These are phyloP conservation scores for Neltuma alba DNA, from an alignment of 306 rosid genomes.

Conservation along the genomic window DNA sequence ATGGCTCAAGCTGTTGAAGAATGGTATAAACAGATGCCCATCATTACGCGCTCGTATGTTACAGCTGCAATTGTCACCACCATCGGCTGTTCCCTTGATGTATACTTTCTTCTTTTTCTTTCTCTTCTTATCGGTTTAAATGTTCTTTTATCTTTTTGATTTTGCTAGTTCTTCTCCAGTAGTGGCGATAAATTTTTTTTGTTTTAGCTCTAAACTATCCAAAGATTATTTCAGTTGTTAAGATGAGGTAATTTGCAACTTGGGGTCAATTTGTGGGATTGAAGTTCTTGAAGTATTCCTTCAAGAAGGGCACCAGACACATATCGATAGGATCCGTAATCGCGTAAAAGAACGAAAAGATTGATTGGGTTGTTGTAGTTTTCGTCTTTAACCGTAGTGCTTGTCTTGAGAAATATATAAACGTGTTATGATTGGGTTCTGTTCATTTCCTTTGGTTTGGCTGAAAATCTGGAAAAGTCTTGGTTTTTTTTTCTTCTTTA, in stretches of 20 bases:
- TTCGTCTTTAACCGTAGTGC: neutral
- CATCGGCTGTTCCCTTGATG: conserved; percentile 94
- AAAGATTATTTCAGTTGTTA: neutral
- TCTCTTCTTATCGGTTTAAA: neutral
- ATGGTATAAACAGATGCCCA: conserved; percentile 99
- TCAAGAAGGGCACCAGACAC: neutral
- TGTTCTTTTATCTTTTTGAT: neutral
- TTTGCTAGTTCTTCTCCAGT: neutral
- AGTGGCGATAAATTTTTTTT: neutral
- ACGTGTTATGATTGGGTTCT: neutral
- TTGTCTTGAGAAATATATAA: neutral
- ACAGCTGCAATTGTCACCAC: conserved; percentile 94
- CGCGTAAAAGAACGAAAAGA: neutral
- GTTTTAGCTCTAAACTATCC: neutral
- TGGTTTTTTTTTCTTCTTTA: neutral
- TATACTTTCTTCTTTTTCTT: conserved; percentile 24
- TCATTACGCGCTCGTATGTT: conserved; percentile 87
- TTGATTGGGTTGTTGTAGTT: neutral
- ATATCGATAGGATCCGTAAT: neutral
- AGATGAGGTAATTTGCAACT: neutral
- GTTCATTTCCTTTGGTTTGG: conserved; percentile 3
- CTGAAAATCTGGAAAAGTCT: neutral
- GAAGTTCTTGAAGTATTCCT: neutral
- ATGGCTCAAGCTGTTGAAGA: conserved; percentile 99
- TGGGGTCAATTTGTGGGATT: neutral